A percentile compares a stretch with the other conserved stretches of the same genome.
phyloP scores from a whole-genome alignment of 805 yeast species.

The Candida khao-thaluensis region DNA sequence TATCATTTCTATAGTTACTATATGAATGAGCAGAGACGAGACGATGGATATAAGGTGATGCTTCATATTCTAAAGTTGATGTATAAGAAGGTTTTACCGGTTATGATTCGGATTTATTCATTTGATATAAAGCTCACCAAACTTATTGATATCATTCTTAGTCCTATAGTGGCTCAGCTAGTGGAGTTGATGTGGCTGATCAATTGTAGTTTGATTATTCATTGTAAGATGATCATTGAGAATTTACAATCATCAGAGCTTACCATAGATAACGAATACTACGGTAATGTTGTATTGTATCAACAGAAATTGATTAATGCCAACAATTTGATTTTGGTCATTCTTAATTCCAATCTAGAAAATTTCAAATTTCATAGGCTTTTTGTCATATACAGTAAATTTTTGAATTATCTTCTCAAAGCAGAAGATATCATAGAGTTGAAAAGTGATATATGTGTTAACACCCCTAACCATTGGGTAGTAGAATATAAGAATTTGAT shows the following conservation, averaged over 20 bases:
- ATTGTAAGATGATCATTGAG: slow-evolving; percentile 2
- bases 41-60: background rate
- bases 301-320: slow-evolving; percentile 5
- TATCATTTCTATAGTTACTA: slow-evolving; percentile 6
- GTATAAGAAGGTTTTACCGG: slow-evolving; percentile 4
- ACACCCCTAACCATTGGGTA: background rate
- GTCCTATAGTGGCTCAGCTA: slow-evolving; percentile 1
- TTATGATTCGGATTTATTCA: slow-evolving; percentile 5
- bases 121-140: slow-evolving; percentile 3
- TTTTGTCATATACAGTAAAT: background rate
- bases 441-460: background rate
- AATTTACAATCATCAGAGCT: background rate
- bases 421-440: background rate
- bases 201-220: slow-evolving; percentile 4
- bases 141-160: slow-evolving; percentile 4
- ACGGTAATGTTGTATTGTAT: slow-evolving; percentile 2
- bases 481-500: slow-evolving; percentile 3
- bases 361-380: slow-evolving; percentile 1
- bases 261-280: slow-evolving; percentile 3
- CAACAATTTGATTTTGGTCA: slow-evolving; percentile 3
- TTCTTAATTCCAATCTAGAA: slow-evolving; percentile 4
- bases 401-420: background rate
- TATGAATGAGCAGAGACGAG: background rate
- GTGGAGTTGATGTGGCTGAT: slow-evolving; percentile 2
- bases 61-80: slow-evolving; percentile 1